These are phyloP conservation scores for Tubosaeta sp. DNA, from an alignment of 768 basidiomycete genomes.

Conservation along the genomic window DNA sequence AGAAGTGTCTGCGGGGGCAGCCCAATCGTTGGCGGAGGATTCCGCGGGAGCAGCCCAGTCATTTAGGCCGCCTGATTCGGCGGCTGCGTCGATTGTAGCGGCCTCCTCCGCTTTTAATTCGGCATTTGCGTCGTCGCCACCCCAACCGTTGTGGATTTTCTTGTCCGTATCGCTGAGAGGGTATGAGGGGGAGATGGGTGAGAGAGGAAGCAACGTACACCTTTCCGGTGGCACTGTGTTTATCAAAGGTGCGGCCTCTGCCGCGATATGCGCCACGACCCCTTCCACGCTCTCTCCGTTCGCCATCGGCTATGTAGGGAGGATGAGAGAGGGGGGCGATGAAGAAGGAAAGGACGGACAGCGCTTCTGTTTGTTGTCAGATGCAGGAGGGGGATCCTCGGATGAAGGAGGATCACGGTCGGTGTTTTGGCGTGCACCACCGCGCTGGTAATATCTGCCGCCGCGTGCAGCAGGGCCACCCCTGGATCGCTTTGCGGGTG, in stretches of 20 bases:
- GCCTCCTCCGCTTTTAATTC: slow-evolving; percentile 81
- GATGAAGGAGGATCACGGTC: slow-evolving; percentile 35
- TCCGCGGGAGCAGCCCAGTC: slow-evolving; percentile 35
- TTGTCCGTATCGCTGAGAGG: slow-evolving; percentile 82
- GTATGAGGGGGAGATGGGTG: slow-evolving; percentile 7
- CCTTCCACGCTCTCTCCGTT: slow-evolving; percentile 44
- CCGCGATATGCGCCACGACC: slow-evolving; percentile 45
- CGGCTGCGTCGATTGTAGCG: slow-evolving; percentile 65
- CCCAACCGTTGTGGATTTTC: slow-evolving; percentile 93
- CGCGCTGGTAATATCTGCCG: slow-evolving; percentile 68
- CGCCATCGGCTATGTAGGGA: slow-evolving; percentile 35
- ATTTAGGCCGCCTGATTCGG: slow-evolving; percentile 36
- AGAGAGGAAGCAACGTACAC: slow-evolving; percentile 45
- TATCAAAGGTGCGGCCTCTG: slow-evolving; percentile 77
- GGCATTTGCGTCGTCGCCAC: slow-evolving; percentile 80
- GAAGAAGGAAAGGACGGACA: slow-evolving; percentile 20
- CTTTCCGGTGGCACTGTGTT: slow-evolving; percentile 82
- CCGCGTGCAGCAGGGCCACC: slow-evolving; percentile 61
- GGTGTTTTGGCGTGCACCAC: slow-evolving; percentile 45
- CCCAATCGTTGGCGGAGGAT: slow-evolving; percentile 27
- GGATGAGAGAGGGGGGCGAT: slow-evolving; percentile 1
- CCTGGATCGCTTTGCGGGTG: slow-evolving; percentile 43
- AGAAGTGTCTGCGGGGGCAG: slow-evolving; percentile 10
- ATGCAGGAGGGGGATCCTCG: slow-evolving; percentile 34
- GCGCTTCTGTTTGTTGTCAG: slow-evolving; percentile 22